Evolutionary conservation across 1,284 basidiomycete species (phyloP).

Genomic region (Cutaneotrichosporon mucoides): DNA sequence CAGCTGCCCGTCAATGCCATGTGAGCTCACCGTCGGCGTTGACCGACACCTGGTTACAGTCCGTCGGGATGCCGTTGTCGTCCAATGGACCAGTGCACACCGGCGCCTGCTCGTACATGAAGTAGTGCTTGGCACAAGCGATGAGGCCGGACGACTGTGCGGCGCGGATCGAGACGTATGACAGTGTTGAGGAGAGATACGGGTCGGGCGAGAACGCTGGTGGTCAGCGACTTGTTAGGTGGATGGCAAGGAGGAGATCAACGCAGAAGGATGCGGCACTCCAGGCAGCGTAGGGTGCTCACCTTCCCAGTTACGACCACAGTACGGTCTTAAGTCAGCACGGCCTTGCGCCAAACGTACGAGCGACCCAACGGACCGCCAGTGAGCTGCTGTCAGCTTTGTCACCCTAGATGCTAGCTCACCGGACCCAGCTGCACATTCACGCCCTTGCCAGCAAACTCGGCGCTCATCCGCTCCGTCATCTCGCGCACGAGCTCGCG

Average conservation of each 20-base stretch:
- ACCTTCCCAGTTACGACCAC: conserved; percentile 51
- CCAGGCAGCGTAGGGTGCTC: not conserved
- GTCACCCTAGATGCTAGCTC: conserved; percentile 5
- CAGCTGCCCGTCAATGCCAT: not conserved
- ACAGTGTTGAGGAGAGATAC: conserved; percentile 47
- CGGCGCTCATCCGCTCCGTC: conserved; percentile 50
- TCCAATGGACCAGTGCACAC: conserved; percentile 35
- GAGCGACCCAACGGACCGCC: conserved; percentile 49
- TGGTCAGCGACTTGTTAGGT: not conserved
- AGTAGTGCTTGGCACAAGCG: conserved; percentile 49
- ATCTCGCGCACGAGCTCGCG: conserved; percentile 49
- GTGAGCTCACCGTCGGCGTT: conserved; percentile 36
- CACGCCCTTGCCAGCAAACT: conserved; percentile 50
- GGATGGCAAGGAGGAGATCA: too few relatives aligned
- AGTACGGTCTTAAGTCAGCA: conserved; percentile 30
- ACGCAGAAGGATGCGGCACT: too few relatives aligned
- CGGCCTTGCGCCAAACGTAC: conserved; percentile 16
- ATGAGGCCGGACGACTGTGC: conserved; percentile 47
- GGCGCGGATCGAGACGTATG: conserved; percentile 44
- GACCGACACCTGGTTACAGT: conserved; percentile 29
- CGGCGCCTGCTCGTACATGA: conserved; percentile 48
- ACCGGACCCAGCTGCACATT: conserved; percentile 45
- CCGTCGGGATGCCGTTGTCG: conserved; percentile 28
- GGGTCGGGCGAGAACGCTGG: conserved; percentile 48
- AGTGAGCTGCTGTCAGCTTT: conserved; percentile 35